Percentiles rank a stretch among this genome's conserved stretches.
phyloP scores from a whole-genome alignment of 441 rosid species.

The Corymbia calophylla region DNA sequence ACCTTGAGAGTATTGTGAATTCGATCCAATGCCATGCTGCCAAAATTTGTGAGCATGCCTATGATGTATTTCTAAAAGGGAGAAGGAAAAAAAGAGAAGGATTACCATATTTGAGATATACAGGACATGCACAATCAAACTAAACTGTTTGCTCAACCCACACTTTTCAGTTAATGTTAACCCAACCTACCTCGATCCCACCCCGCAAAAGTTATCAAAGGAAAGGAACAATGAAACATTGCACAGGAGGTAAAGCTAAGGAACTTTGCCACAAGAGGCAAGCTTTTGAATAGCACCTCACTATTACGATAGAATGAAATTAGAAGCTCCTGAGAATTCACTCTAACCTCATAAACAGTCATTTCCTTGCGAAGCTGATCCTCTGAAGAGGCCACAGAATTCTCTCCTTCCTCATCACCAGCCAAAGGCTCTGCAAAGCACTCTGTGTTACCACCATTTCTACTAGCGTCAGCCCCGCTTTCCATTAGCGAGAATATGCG shows the following conservation, averaged over 20 bases:
- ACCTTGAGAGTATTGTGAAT: slow-evolving; percentile 94
- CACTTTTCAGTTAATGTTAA: not conserved
- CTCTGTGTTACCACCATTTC: slow-evolving; percentile 38
- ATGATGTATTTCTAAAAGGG: slow-evolving; percentile 73
- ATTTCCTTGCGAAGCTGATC: slow-evolving; percentile 87
- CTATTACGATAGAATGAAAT: not conserved
- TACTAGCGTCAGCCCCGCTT: slow-evolving; percentile 47
- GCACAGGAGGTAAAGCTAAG: not conserved
- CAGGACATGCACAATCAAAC: not conserved
- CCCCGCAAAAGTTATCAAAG: not conserved
- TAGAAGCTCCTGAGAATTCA: not conserved
- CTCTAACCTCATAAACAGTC: slow-evolving; percentile 78
- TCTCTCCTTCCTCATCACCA: slow-evolving; percentile 81
- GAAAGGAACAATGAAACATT: not conserved
- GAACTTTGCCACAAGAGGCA: not conserved
- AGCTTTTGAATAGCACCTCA: not conserved
- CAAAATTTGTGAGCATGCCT: slow-evolving; percentile 96
- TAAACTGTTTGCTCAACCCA: not conserved
- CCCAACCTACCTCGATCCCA: not conserved
- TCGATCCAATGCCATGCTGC: slow-evolving; percentile 79
- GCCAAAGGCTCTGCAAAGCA: slow-evolving; percentile 54
- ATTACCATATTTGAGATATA: not conserved
- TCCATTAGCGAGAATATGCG: slow-evolving; percentile 59
- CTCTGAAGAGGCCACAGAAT: slow-evolving; percentile 66
- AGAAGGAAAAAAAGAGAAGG: slow-evolving; percentile 1